Percentiles rank a stretch among this genome's conserved stretches.
phyloP scores from a whole-genome alignment of 2,329 filamentous ascomycete species.

The Alternaria rosae region DNA sequence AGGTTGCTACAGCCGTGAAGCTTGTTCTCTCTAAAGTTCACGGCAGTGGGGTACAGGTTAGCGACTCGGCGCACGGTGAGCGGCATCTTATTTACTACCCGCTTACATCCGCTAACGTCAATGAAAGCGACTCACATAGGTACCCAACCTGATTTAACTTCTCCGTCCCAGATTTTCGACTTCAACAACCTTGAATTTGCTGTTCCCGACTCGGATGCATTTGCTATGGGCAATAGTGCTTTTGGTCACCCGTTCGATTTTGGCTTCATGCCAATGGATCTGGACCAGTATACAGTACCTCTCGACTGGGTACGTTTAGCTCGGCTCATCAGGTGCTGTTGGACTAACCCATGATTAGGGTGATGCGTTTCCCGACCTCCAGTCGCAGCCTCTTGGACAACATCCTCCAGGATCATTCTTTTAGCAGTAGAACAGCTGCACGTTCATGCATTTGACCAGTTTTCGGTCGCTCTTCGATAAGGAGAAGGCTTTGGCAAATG shows the following conservation, averaged over 20 bases:
- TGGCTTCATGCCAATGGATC: conserved; percentile 31
- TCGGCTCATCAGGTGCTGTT: background rate
- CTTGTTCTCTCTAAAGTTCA: conserved; percentile 37
- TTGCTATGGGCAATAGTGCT: conserved; percentile 10
- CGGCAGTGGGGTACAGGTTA: background rate
- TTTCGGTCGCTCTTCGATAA: no score
- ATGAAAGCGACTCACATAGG: conserved; percentile 1
- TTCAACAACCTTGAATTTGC: conserved; percentile 11
- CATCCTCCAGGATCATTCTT: background rate
- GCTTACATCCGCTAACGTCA: background rate
- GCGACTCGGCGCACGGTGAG: conserved; percentile 16
- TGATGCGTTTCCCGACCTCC: conserved; percentile 19
- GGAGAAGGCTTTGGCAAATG: background rate
- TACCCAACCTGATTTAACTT: conserved; percentile 8
- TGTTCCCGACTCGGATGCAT: conserved; percentile 1
- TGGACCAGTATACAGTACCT: conserved; percentile 23
- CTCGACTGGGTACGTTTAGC: conserved; percentile 34
- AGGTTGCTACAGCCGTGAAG: conserved; percentile 37
- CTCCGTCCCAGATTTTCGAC: conserved; percentile 25
- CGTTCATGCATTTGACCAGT: background rate
- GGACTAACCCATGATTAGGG: conserved; percentile 10
- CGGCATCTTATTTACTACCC: background rate
- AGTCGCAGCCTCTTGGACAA: conserved; percentile 13
- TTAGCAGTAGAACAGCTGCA: background rate
- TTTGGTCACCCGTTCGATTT: conserved; percentile 25